A percentile compares a stretch with the other conserved stretches of the same genome.
phyloP scores from a whole-genome alignment of 1,284 basidiomycete genomes.

The Trichosporon faecale region DNA sequence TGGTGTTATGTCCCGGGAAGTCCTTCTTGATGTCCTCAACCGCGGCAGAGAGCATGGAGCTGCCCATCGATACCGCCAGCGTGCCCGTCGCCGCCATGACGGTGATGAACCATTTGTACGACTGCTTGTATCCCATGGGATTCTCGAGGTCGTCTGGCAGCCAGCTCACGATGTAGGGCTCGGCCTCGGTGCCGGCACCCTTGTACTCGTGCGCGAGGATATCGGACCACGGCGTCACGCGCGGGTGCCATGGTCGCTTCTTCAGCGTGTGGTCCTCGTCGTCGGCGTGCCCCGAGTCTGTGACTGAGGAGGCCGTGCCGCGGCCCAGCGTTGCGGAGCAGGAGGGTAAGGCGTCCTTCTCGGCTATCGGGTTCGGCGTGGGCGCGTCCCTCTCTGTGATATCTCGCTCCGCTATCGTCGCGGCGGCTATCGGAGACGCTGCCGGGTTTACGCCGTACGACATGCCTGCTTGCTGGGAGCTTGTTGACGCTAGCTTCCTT shows the following conservation, averaged over 20 bases:
- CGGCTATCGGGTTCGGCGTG: not conserved
- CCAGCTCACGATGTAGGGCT: conserved; percentile 50
- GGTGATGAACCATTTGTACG: conserved; percentile 40
- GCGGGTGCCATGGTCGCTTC: conserved; percentile 12
- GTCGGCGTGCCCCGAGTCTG: not conserved
- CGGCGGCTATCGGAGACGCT: not conserved
- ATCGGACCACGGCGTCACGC: conserved; percentile 15
- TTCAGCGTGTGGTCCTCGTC: conserved; percentile 12
- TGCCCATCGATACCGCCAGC: conserved; percentile 30
- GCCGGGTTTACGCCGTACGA: not conserved
- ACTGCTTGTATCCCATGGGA: conserved; percentile 29
- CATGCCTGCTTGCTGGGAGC: not conserved
- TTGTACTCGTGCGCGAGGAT: conserved; percentile 14
- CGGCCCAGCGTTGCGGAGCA: not conserved
- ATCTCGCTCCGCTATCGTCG: not conserved
- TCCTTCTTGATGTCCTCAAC: conserved; percentile 26
- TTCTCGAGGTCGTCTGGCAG: conserved; percentile 34
- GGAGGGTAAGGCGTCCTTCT: not conserved
- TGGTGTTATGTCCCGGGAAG: conserved; percentile 28
- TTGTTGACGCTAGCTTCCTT: not conserved
- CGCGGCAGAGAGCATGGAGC: conserved; percentile 30
- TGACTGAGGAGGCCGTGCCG: not conserved
- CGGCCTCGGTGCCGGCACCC: conserved; percentile 42
- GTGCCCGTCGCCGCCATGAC: conserved; percentile 25
- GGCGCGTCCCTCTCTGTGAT: not conserved